Conservation (phyloP, 768 basidiomycete genomes). For the Amanita phalloides region DNA sequence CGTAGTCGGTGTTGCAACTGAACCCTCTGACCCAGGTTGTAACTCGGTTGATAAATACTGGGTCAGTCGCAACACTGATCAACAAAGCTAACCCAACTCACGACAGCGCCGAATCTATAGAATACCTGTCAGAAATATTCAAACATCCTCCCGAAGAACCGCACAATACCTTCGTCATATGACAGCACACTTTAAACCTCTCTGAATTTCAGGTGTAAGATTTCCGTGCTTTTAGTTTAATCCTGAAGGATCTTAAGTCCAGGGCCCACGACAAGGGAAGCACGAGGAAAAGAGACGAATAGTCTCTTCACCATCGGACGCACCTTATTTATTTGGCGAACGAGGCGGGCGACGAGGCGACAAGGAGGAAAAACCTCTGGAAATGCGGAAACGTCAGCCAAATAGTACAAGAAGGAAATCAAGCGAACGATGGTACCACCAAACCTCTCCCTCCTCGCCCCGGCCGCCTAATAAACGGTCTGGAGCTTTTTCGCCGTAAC, state of each 20-base stretch:
- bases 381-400: neutral
- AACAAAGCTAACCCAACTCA: too few relatives aligned
- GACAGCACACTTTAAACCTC: too few relatives aligned
- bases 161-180: too few relatives aligned
- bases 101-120: too few relatives aligned
- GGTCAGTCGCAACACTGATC: too few relatives aligned
- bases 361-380: neutral
- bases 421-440: neutral
- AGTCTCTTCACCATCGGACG: neutral
- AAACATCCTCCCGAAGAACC: too few relatives aligned
- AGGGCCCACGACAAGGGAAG: neutral
- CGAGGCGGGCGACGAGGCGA: neutral
- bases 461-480: neutral
- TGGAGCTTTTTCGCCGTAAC: neutral
- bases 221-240: neutral
- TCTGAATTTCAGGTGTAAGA: neutral
- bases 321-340: neutral
- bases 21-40: too few relatives aligned
- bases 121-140: too few relatives aligned
- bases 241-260: neutral
- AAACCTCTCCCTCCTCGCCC: neutral
- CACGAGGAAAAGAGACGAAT: neutral
- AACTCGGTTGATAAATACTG: too few relatives aligned
- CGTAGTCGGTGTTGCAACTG: too few relatives aligned
- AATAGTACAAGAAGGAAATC: neutral